Conservation (phyloP, 2,329 filamentous ascomycete species). For the Hirsutella thompsonii region DNA sequence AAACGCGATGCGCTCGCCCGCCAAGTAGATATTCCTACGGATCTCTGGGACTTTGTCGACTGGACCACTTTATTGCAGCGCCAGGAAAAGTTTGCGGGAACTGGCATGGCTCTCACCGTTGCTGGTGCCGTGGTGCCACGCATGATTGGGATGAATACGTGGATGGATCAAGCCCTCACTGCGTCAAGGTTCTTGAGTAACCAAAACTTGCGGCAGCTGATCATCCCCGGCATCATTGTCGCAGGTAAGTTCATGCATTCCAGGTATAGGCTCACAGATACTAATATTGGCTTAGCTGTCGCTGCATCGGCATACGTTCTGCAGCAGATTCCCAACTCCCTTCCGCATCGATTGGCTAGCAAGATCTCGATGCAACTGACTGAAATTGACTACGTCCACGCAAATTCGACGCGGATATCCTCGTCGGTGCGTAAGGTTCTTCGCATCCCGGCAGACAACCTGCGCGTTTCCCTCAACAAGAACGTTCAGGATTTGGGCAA, state of each 20-base stretch:
- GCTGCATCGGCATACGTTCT: constrained; percentile 71
- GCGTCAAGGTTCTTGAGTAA: constrained; percentile 70
- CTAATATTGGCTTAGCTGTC: constrained; percentile 36
- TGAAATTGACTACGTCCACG: constrained; percentile 83
- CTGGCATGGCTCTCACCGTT: constrained; percentile 86
- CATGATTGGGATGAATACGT: constrained; percentile 70
- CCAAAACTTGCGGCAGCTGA: constrained; percentile 66
- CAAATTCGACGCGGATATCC: constrained; percentile 75
- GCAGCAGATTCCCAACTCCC: constrained; percentile 74
- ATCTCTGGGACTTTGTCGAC: constrained; percentile 91
- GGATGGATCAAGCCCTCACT: constrained; percentile 78
- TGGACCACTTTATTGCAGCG: constrained; percentile 67
- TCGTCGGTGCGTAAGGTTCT: constrained; percentile 80
- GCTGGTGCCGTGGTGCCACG: constrained; percentile 74
- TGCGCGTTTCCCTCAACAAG: constrained; percentile 71
- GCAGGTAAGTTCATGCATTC: constrained; percentile 48
- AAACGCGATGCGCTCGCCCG: constrained; percentile 70
- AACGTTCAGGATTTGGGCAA: constrained; percentile 71
- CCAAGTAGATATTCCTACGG: constrained; percentile 76
- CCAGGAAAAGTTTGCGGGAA: constrained; percentile 90
- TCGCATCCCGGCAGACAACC: constrained; percentile 72
- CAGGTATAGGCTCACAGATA: not conserved
- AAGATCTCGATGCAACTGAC: constrained; percentile 75
- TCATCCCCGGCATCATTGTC: constrained; percentile 67
- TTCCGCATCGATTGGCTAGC: constrained; percentile 70